Evolutionary conservation across 768 basidiomycete genomes (phyloP).

Genomic region (Agaricus bisporus): DNA sequence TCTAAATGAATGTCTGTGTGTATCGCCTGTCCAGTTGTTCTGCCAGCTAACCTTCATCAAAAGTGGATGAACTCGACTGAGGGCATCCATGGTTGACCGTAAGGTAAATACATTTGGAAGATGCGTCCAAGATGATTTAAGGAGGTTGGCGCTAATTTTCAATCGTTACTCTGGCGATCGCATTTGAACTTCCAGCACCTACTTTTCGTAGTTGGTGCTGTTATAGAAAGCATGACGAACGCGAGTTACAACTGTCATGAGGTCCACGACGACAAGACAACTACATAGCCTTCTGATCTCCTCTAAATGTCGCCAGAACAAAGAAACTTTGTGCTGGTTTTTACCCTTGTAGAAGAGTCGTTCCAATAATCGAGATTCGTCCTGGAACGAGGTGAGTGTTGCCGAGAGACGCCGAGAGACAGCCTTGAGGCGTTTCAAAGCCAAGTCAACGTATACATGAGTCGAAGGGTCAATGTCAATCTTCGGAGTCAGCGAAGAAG

Average conservation of each 20-base stretch:
- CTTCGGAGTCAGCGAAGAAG: constrained; percentile 12
- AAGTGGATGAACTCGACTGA: neutral
- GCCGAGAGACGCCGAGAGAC: constrained; percentile 47
- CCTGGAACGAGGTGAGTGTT: constrained; percentile 31
- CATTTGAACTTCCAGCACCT: constrained; percentile 9
- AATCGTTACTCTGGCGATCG: neutral
- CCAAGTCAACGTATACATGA: constrained; percentile 42
- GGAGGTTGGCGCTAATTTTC: constrained; percentile 37
- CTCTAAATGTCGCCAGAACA: constrained; percentile 63
- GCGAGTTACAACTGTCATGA: constrained; percentile 25
- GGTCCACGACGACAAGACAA: constrained; percentile 26
- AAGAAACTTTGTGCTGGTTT: constrained; percentile 64
- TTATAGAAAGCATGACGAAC: constrained; percentile 51
- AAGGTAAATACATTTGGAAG: constrained; percentile 34
- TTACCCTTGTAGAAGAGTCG: constrained; percentile 74
- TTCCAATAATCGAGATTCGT: constrained; percentile 57
- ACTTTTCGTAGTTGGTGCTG: constrained; percentile 30
- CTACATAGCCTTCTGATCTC: constrained; percentile 55
- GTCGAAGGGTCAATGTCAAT: constrained; percentile 20
- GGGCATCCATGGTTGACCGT: constrained; percentile 30
- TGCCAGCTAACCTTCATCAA: neutral
- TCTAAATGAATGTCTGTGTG: constrained; percentile 13
- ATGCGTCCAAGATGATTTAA: constrained; percentile 63
- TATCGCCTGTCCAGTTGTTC: too few relatives aligned
- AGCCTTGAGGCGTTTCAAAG: constrained; percentile 55